Evolutionary conservation across 192 early-diverging fungal species (phyloP).

Genomic region (Thamnidium elegans): DNA sequence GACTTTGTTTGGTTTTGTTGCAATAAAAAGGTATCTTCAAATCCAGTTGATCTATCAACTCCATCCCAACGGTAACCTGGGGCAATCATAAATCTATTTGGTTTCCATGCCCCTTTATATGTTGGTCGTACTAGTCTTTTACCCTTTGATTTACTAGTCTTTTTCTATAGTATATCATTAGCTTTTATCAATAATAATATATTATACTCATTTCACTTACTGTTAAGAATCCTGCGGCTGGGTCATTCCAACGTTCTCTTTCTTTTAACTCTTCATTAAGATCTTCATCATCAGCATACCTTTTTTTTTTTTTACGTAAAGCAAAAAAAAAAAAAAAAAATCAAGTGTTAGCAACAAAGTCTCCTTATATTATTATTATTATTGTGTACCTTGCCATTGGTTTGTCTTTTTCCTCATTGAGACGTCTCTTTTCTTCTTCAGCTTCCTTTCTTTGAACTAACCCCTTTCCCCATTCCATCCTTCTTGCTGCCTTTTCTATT

Average conservation of each 20-base stretch:
- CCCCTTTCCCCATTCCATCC: slow-evolving; percentile 61
- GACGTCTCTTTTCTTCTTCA: slow-evolving; percentile 32
- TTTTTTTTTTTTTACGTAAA: slow-evolving; percentile 9
- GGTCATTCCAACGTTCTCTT: slow-evolving; percentile 61
- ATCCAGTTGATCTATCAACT: slow-evolving; percentile 62
- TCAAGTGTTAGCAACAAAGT: not conserved
- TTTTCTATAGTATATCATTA: slow-evolving; percentile 24
- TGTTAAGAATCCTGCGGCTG: slow-evolving; percentile 55
- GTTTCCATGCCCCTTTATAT: slow-evolving; percentile 61
- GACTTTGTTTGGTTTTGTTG: slow-evolving; percentile 32
- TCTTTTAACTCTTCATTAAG: slow-evolving; percentile 61
- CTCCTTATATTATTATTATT: not conserved
- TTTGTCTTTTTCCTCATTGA: slow-evolving; percentile 44
- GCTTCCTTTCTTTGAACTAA: slow-evolving; percentile 49
- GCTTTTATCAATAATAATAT: too few relatives aligned
- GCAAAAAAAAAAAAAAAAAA: slow-evolving; percentile 5
- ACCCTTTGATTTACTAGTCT: slow-evolving; percentile 38
- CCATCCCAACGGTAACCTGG: slow-evolving; percentile 73
- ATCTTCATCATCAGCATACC: slow-evolving; percentile 61
- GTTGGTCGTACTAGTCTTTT: slow-evolving; percentile 39
- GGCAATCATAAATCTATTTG: slow-evolving; percentile 63
- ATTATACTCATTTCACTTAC: slow-evolving; percentile 28
- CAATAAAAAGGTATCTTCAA: slow-evolving; percentile 52
- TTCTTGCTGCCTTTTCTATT: slow-evolving; percentile 51
- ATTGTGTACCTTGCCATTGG: slow-evolving; percentile 50